These are phyloP conservation scores for Boletus subparvulus DNA, from an alignment of 768 basidiomycete species.

Conservation along the genomic window DNA sequence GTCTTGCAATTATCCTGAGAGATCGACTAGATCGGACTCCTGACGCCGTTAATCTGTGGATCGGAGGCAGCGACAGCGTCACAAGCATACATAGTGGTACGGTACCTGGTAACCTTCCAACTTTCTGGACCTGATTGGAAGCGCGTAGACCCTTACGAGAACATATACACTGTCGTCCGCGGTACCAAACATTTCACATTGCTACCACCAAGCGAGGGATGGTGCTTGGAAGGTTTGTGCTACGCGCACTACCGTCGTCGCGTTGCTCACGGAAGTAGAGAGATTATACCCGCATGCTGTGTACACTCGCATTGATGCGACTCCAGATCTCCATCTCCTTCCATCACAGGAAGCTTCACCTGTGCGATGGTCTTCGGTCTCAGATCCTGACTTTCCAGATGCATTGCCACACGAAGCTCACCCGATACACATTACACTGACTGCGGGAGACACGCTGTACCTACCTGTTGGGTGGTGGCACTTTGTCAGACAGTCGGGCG, in stretches of 20 bases:
- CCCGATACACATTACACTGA: slow-evolving; percentile 65
- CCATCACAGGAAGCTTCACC: slow-evolving; percentile 37
- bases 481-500: slow-evolving; percentile 70
- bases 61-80: slow-evolving; percentile 71
- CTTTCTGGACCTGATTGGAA: neutral
- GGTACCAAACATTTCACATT: slow-evolving; percentile 86
- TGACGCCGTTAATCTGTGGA: slow-evolving; percentile 94
- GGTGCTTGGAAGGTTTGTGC: slow-evolving; percentile 72
- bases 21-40: slow-evolving; percentile 51
- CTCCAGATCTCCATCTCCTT: slow-evolving; percentile 27
- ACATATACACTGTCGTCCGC: slow-evolving; percentile 84
- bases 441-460: slow-evolving; percentile 78
- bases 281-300: slow-evolving; percentile 63
- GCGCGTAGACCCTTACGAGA: slow-evolving; percentile 81
- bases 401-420: slow-evolving; percentile 52
- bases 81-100: slow-evolving; percentile 88
- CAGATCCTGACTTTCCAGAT: slow-evolving; percentile 51
- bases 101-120: slow-evolving; percentile 10
- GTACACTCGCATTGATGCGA: slow-evolving; percentile 44
- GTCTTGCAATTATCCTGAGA: neutral
- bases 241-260: neutral
- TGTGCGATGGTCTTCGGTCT: slow-evolving; percentile 83
- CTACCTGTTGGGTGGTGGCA: slow-evolving; percentile 97
- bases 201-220: slow-evolving; percentile 86
- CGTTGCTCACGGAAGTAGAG: slow-evolving; percentile 40